These are phyloP conservation scores for Euclidium syriacum DNA, from an alignment of 345 rosid species.

Conservation along the genomic window DNA sequence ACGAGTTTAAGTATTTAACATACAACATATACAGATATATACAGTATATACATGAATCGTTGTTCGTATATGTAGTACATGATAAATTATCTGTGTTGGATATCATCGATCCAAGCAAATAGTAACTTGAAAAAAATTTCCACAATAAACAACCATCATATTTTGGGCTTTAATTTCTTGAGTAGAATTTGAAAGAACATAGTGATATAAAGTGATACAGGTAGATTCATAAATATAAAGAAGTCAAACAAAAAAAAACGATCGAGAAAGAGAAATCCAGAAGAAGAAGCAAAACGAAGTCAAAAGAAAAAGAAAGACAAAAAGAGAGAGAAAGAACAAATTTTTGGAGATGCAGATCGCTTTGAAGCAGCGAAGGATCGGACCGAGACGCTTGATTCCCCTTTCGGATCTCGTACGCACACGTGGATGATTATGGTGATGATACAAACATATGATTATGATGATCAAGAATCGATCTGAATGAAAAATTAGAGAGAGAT, in stretches of 20 bases:
- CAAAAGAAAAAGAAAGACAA: not conserved
- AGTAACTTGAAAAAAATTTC: not conserved
- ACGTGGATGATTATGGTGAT: slow-evolving; percentile 24
- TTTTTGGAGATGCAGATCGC: slow-evolving; percentile 14
- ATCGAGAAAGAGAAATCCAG: not conserved
- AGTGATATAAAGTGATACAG: slow-evolving; percentile 14
- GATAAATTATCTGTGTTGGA: not conserved
- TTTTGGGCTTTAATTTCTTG: not conserved
- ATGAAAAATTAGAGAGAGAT: slow-evolving; percentile 27
- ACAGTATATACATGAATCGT: not conserved
- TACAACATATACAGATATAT: not conserved
- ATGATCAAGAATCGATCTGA: slow-evolving; percentile 28
- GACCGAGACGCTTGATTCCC: slow-evolving; percentile 43
- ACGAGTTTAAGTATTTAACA: not conserved
- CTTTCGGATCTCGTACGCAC: slow-evolving; percentile 34
- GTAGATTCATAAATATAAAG: slow-evolving; percentile 11
- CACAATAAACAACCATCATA: not conserved
- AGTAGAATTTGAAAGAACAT: not conserved
- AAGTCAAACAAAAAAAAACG: slow-evolving; percentile 11
- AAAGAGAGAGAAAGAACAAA: not conserved
- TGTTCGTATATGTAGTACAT: not conserved
- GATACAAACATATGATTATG: slow-evolving; percentile 17
- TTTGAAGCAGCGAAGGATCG: slow-evolving; percentile 27
- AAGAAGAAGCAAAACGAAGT: not conserved
- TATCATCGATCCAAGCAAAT: not conserved